Percentiles rank a stretch among this genome's conserved stretches.
These are phyloP conservation scores for Fusarium sp. DNA, from an alignment of 2,329 filamentous ascomycete genomes.

Conservation along the genomic window DNA sequence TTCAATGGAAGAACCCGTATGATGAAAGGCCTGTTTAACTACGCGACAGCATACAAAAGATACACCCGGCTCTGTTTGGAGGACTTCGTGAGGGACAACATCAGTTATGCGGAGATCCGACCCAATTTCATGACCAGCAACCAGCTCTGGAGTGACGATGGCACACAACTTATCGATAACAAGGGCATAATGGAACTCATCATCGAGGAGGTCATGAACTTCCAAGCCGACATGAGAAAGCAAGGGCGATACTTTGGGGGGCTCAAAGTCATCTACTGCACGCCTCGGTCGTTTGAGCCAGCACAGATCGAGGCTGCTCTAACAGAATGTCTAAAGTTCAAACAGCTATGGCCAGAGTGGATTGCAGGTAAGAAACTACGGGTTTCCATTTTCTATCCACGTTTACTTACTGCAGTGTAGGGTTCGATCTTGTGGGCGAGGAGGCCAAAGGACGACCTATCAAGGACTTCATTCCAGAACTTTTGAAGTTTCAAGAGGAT, in stretches of 20 bases:
- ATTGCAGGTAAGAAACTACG: constrained; percentile 68
- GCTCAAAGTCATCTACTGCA: constrained; percentile 79
- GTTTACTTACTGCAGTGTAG: constrained; percentile 50
- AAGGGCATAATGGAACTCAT: constrained; percentile 71
- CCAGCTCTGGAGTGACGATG: constrained; percentile 70
- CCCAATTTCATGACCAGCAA: constrained; percentile 76
- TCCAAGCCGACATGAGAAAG: constrained; percentile 53
- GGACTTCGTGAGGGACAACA: constrained; percentile 72
- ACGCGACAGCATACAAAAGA: constrained; percentile 70
- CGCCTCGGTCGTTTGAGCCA: constrained; percentile 70
- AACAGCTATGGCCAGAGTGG: constrained; percentile 66
- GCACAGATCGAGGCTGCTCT: constrained; percentile 64
- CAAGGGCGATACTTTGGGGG: constrained; percentile 66
- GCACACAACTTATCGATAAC: constrained; percentile 65
- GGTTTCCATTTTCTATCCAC: neutral
- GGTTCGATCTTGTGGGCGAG: constrained; percentile 78
- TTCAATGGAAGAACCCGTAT: constrained; percentile 78
- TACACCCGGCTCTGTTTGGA: constrained; percentile 72
- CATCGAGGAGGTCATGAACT: constrained; percentile 64
- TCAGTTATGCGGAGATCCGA: constrained; percentile 78
- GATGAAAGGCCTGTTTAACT: constrained; percentile 80
- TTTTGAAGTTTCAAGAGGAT: constrained; percentile 67
- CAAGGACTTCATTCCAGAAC: constrained; percentile 65
- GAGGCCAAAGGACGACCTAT: constrained; percentile 72
- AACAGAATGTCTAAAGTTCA: constrained; percentile 72